phyloP scores from a whole-genome alignment of 495 filamentous ascomycete genomes.

The Lophiostoma macrostomum region DNA sequence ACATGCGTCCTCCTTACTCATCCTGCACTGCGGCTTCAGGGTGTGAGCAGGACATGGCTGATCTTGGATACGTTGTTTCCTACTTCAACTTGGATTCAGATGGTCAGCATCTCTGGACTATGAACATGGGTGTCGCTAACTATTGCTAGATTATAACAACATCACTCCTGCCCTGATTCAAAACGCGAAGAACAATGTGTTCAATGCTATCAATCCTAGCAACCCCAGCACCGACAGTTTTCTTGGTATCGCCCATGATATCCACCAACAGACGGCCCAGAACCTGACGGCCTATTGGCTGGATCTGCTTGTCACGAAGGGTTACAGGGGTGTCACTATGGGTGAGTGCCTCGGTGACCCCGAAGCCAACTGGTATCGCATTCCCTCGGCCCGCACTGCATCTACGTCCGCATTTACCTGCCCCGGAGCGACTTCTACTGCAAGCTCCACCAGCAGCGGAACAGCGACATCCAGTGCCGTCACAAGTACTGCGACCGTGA shows the following conservation, averaged over 20 bases:
- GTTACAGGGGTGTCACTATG: slow-evolving; percentile 66
- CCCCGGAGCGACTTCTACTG: slow-evolving; percentile 19
- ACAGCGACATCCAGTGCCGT: slow-evolving; percentile 14
- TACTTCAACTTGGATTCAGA: slow-evolving; percentile 78
- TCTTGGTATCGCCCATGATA: slow-evolving; percentile 75
- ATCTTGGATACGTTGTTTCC: slow-evolving; percentile 70
- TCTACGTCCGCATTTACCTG: slow-evolving; percentile 28
- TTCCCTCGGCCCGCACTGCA: slow-evolving; percentile 26
- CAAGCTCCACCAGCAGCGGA: too few relatives aligned
- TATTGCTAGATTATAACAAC: slow-evolving; percentile 59
- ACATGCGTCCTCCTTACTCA: slow-evolving; percentile 81
- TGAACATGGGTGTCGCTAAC: neutral
- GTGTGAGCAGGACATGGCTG: slow-evolving; percentile 59
- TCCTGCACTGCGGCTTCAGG: slow-evolving; percentile 56
- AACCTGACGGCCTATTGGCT: slow-evolving; percentile 75
- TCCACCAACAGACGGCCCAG: slow-evolving; percentile 69
- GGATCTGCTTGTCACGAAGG: slow-evolving; percentile 51
- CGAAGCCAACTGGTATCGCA: slow-evolving; percentile 69
- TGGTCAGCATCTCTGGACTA: neutral
- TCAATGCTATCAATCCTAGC: slow-evolving; percentile 47
- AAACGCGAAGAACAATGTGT: slow-evolving; percentile 67
- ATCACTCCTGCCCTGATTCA: slow-evolving; percentile 59
- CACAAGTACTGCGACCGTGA: slow-evolving; percentile 34
- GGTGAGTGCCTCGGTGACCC: slow-evolving; percentile 74
- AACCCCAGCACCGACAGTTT: slow-evolving; percentile 49